A percentile compares a stretch with the other conserved stretches of the same genome.
These are phyloP conservation scores for Moelleriella libera DNA, from an alignment of 2,329 filamentous ascomycete species.

Conservation along the genomic window DNA sequence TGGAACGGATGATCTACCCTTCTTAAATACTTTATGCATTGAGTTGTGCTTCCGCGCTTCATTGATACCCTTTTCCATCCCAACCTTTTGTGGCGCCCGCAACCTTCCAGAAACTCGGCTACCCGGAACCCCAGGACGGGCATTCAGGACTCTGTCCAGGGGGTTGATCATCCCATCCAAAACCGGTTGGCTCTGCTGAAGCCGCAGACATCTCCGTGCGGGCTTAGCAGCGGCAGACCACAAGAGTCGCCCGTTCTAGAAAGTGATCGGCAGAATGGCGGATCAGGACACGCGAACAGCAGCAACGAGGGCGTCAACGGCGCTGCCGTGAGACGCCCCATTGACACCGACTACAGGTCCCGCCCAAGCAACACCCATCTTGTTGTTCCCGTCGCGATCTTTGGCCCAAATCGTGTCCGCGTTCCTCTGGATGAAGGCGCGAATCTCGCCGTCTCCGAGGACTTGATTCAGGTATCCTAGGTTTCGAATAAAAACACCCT, in stretches of 20 bases:
- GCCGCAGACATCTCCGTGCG: too few relatives aligned
- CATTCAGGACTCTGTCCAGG: too few relatives aligned
- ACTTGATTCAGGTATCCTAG: slow-evolving; percentile 40
- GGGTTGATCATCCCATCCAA: too few relatives aligned
- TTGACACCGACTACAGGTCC: slow-evolving; percentile 39
- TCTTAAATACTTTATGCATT: too few relatives aligned
- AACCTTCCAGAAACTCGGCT: too few relatives aligned
- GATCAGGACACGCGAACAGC: slow-evolving; percentile 28
- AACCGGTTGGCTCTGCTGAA: too few relatives aligned
- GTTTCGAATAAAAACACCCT: slow-evolving; percentile 56
- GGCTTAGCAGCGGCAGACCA: neutral
- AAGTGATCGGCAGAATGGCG: neutral
- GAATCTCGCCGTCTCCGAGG: slow-evolving; percentile 33
- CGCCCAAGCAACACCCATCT: slow-evolving; percentile 50
- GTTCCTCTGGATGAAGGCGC: slow-evolving; percentile 41
- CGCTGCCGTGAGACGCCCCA: slow-evolving; percentile 48
- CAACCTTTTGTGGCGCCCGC: too few relatives aligned
- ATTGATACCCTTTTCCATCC: too few relatives aligned
- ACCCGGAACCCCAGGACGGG: too few relatives aligned
- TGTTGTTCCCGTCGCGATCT: slow-evolving; percentile 32
- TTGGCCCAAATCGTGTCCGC: slow-evolving; percentile 52
- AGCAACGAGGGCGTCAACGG: slow-evolving; percentile 53
- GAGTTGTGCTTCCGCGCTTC: too few relatives aligned
- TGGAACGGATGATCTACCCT: too few relatives aligned
- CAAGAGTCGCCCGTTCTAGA: neutral